Evolutionary conservation across 2,329 filamentous ascomycete species (phyloP), one percentile per base, ranked within the genome.

Genomic region (Metarhizium brunneum): DNA sequence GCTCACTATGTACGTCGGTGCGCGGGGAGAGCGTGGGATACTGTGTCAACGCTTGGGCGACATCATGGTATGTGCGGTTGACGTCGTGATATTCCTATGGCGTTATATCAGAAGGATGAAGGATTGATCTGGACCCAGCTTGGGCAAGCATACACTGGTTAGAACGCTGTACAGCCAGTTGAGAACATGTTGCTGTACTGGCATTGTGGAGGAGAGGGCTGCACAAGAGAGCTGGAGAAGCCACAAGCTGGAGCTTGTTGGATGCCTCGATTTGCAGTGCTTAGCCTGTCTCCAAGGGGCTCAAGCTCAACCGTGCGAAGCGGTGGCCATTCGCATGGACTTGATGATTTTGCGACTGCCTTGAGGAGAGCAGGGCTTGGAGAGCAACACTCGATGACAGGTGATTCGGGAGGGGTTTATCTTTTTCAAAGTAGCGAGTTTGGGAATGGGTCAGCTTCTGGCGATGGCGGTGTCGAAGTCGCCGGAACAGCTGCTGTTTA

Each of bases 111-210:
- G 42, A 50, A 56, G 50, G 18, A 47, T 58, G 42, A 50, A 56
- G 50, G 18, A 47, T 58, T 57, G 52, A 59, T 56, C 56, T 40
- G 49, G 48, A 47, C 29, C 52, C 50, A 13, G 45, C 47, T 14
- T 8, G 38, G 42, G 36, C 20, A 18, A 30, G 63, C 76, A 51
- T 74, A 90, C 88, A 65, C 85, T 89, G 47, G 87, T 89, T 57
- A 97, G 75, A 55, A 96, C 86, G 73, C 89, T 94, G 74, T 95
- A 96, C 6, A 97, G 84, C 92, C 92, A 97, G 74, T 91, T 92
- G 66, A 97, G 79, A 58, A 95, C 87, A 74, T 91, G 88, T 72
- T 95, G 91, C 65, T 90, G 87, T 68, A 96, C 88, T 64, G 85
- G 83, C 79, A 84, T 84, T 57, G 66, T 75, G 66, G 35, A 43